Base-by-base conservation (phyloP, 345 rosid species). In the Ceriops zippeliana region DNA sequence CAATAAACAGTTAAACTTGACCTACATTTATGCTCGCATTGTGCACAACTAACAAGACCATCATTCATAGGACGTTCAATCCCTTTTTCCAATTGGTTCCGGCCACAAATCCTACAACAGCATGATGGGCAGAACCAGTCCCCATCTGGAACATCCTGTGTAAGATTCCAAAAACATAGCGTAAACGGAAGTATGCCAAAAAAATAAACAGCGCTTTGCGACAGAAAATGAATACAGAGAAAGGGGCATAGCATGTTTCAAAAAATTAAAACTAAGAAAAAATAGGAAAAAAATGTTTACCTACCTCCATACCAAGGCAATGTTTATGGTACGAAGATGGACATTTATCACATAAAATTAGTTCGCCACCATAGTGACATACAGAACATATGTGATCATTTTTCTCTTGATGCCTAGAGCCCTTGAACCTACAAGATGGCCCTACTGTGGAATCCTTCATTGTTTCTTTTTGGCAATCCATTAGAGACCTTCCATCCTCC, bases 91-190 rank as follows among this genome's bases (percentile, higher is more conserved):
- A 75, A 57, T 66, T 79, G 52, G 66, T 62, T 63, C 64, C 73
- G 61, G 65, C 82, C 78, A 76, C 96, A 91, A 35, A 83, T 75
- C 60, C 76, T 67, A 76, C 97, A 91, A 73, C 95, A 79, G 65
- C 98, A 93, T 58, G 91, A 85, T 46, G 91, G 84, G 69, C 97
- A 91, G 76, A 86, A 93, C 96, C 95, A 93, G 67, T 88, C 88
- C 70, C 95, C 97, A 32, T 85, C 89, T 17, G 96, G 97, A 78
- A 89, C 67, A 69, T 76, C 85, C 97, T 77, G 60, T 20, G 37
- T 21, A 58, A 66, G 30, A 26, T 20, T 26, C 58, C 62, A 66
- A 60, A 35, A 26, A 42, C 35, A 63, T 24, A 3, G 30, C n/a
- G 19, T 28, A 22, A 52, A 13, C 4, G 4, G 49, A 13, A 42